Conservation (phyloP, 2,329 filamentous ascomycete species). For the Colletotrichum sidae region DNA sequence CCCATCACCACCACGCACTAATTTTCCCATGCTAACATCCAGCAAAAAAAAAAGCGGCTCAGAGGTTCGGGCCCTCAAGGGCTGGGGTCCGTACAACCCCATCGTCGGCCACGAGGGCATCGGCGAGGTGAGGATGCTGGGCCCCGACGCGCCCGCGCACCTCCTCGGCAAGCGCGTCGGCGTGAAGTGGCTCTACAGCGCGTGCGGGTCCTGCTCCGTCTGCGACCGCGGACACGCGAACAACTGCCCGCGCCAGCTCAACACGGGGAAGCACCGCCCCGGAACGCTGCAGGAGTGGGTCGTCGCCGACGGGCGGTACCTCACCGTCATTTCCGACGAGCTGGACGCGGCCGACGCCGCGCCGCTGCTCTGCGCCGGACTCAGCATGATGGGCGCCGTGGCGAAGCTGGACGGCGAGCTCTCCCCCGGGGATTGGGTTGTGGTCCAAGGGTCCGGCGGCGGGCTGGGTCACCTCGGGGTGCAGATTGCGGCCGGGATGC, state of each 20-base stretch:
- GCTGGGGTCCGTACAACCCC: constrained; percentile 43
- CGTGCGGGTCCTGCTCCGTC: constrained; percentile 50
- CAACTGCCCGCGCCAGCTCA: constrained; percentile 54
- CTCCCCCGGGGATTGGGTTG: constrained; percentile 43
- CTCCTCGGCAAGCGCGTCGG: constrained; percentile 52
- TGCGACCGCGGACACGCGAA: constrained; percentile 51
- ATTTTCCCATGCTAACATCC: too few relatives aligned
- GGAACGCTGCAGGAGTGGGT: constrained; percentile 48
- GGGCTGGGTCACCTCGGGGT: constrained; percentile 49
- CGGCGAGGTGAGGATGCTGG: constrained; percentile 45
- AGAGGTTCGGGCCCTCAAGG: constrained; percentile 44
- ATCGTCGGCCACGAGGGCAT: constrained; percentile 48
- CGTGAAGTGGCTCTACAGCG: constrained; percentile 58
- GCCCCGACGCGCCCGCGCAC: constrained; percentile 40
- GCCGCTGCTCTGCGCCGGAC: constrained; percentile 46
- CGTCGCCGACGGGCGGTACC: constrained; percentile 43
- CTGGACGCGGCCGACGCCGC: constrained; percentile 41
- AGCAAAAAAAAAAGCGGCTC: constrained; percentile 41
- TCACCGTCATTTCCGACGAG: constrained; percentile 42
- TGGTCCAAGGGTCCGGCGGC: constrained; percentile 46
- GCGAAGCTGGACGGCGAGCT: constrained; percentile 34
- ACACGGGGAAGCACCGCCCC: constrained; percentile 52
- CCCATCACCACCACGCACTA: background rate
- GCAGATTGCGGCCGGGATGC: constrained; percentile 43
- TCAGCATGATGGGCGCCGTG: constrained; percentile 47